Evolutionary conservation across 2,329 filamentous ascomycete genomes (phyloP), one percentile per base, ranked within the genome.

Genomic region (Calonectria pseudoturangicola): DNA sequence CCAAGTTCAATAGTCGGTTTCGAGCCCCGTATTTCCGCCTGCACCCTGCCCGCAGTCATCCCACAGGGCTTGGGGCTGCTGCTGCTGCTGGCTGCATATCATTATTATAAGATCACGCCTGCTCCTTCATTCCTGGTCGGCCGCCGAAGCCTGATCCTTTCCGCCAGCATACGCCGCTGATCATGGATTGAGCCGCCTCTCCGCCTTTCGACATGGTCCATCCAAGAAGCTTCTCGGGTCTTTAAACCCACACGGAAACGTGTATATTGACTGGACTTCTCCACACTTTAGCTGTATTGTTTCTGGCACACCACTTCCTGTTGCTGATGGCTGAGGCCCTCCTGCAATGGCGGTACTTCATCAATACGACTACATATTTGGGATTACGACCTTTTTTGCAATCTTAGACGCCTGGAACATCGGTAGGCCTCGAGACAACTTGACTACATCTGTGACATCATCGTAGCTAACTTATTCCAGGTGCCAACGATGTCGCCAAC

Each of bases 371-470:
- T 91, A 90, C 77, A 84, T 91, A 71, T 91, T 91, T 80, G 88
- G 85, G 76, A 86, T 91, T 68, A 88, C 88, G 74, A 86, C 87
- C 27, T 83, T 90, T 68, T 91, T 91, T 81, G 88, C 89, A 33
- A 86, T 89, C 68, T 86, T 91, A 36, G 89, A 91, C 82, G 89
- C 89, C 25, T 91, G 87, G 87, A 91, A 91, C 80, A 91, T 91
- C 74, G 89, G 89, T 86, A 73, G 70, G 83, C 76, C 2, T 12
- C 1, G 8, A 13, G 47, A 4, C 2, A 10, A 45, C 25, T 9
- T 0, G 13, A 13, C 41, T 33, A 39, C 13, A 13, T 21, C 3
- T 72, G 2, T 1, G 25, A 21, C 8, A 25, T 25, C 0, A 48
- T 0, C 0, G 18, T 39, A 4, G 9, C 76, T 79, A 43, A 79